Percentiles rank a stretch among this genome's conserved stretches.
phyloP scores from a whole-genome alignment of 345 rosid species.

The Psidium guajava region DNA sequence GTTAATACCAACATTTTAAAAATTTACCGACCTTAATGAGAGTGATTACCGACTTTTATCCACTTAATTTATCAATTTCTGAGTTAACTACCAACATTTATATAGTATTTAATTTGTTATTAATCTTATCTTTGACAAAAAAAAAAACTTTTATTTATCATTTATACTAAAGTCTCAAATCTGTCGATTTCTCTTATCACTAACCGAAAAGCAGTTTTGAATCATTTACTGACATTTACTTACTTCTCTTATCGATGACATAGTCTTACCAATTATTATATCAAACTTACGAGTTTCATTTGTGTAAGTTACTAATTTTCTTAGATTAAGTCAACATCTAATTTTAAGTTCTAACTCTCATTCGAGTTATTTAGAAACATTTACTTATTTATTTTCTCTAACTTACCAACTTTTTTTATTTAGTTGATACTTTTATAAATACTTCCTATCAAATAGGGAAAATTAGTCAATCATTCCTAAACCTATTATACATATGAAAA shows the following conservation, averaged over 20 bases:
- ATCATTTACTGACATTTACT: not conserved
- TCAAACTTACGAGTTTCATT: not conserved
- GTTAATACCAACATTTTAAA: too few species aligned
- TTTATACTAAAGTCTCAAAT: too few species aligned
- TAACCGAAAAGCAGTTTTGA: not conserved
- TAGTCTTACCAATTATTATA: not conserved
- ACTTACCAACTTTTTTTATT: not conserved
- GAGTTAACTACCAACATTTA: not conserved
- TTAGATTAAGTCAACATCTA: not conserved
- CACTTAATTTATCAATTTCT: not conserved
- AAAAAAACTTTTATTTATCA: too few species aligned
- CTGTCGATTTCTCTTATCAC: not conserved
- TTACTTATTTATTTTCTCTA: too few species aligned
- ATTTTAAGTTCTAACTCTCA: not conserved
- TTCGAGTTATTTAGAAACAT: not conserved
- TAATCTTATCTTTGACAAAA: too few species aligned
- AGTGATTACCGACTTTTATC: not conserved
- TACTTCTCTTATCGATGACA: not conserved
- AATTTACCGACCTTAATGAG: not conserved
- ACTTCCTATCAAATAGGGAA: not conserved
- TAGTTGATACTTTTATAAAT: not conserved
- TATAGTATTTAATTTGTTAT: not conserved
- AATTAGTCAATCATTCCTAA: not conserved
- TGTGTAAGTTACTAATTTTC: not conserved
- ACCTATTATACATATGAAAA: not conserved